phyloP scores from a whole-genome alignment of 129 eudicot species.

The Escallonia herrerae region DNA sequence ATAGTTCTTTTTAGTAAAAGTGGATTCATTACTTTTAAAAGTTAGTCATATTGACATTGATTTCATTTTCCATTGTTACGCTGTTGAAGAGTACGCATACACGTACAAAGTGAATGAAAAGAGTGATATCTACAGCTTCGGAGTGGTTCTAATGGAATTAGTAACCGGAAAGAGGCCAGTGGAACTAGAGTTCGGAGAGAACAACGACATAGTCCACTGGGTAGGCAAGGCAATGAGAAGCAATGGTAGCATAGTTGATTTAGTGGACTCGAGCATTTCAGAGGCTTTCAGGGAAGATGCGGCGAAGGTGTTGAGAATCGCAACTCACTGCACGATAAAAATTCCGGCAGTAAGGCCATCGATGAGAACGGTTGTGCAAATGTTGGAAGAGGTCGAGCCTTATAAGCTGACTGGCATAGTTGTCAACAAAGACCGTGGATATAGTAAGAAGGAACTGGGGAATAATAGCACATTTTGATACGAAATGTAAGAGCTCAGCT shows the following conservation, averaged over 20 bases:
- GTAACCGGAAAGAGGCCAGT: constrained; percentile 58
- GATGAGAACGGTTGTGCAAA: constrained; percentile 73
- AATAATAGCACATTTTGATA: background rate
- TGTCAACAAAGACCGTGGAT: constrained; percentile 20
- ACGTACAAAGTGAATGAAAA: constrained; percentile 50
- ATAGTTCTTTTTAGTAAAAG: too few species aligned
- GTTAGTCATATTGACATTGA: background rate
- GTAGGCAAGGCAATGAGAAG: constrained; percentile 31
- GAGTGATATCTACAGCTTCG: constrained; percentile 67
- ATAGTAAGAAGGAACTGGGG: background rate
- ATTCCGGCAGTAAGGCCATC: constrained; percentile 53
- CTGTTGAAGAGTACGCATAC: constrained; percentile 52
- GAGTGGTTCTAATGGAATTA: constrained; percentile 67
- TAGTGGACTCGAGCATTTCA: constrained; percentile 43
- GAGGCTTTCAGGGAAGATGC: constrained; percentile 37
- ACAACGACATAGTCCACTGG: constrained; percentile 55
- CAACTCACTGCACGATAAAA: constrained; percentile 50
- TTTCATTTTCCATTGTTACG: background rate
- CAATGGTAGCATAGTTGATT: constrained; percentile 12
- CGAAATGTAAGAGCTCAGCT: too few species aligned
- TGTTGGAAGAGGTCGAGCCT: constrained; percentile 55
- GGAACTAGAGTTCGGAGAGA: constrained; percentile 52
- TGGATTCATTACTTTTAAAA: background rate
- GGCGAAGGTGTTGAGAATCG: constrained; percentile 42
- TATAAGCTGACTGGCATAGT: constrained; percentile 10